phyloP scores from a whole-genome alignment of 2,329 filamentous ascomycete species.

The Diplocarpon rosae region DNA sequence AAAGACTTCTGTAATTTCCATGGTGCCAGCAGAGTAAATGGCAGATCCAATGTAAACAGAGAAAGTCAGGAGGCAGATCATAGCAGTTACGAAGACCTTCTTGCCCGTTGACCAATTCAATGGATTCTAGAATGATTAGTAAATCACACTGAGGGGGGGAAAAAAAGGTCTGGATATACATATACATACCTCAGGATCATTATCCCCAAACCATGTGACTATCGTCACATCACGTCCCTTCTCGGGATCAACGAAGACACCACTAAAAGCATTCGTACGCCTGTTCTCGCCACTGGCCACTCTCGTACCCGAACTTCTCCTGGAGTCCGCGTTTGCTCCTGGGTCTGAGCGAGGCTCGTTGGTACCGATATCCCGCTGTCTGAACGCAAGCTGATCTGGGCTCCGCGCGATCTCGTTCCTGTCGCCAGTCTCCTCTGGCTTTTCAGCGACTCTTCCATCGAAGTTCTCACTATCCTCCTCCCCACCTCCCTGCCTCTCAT shows the following conservation, averaged over 20 bases:
- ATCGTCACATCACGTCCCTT: constrained; percentile 40
- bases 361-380: not conserved
- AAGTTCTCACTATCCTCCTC: not conserved
- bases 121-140: constrained; percentile 34
- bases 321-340: not conserved
- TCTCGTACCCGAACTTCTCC: constrained; percentile 8
- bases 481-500: constrained; percentile 3
- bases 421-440: not conserved
- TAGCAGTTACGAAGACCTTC: constrained; percentile 34
- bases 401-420: constrained; percentile 18
- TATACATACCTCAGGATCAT: constrained; percentile 33
- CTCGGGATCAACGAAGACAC: constrained; percentile 36
- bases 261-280: constrained; percentile 30
- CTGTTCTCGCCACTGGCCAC: constrained; percentile 7
- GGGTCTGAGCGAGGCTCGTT: not conserved
- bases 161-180: constrained; percentile 9
- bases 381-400: not conserved
- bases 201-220: constrained; percentile 38
- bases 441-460: not conserved
- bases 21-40: constrained; percentile 36
- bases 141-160: constrained; percentile 27
- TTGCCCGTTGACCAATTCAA: constrained; percentile 39
- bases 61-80: constrained; percentile 45
- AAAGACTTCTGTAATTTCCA: constrained; percentile 41
- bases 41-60: constrained; percentile 41